Base-by-base conservation (phyloP, 108 stramenopile genomes). In the Stephanodiscus triporus region DNA sequence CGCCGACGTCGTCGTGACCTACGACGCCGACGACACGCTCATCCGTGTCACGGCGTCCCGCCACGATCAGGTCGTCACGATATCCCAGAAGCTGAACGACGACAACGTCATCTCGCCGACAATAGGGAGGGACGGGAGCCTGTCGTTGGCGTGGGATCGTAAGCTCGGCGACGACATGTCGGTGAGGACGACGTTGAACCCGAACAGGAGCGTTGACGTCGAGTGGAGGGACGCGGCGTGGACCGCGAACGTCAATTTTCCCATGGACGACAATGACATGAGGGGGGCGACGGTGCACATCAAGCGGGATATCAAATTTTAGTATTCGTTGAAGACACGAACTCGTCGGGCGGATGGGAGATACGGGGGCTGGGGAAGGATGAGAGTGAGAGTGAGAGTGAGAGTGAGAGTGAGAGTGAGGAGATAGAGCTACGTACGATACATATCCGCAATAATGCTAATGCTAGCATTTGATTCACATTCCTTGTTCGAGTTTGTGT, bases 221-320 rank as follows among this genome's bases (percentile, higher is more conserved):
- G 90, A 92, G 81, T 95, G 93, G 93, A 85, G 84, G 75, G 93
- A 95, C 68, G 73, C 68, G 54, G 89, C 77, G 24, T 95, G 93
- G 93, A 92, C 89, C 4, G 93, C 93, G 10, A 89, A 89, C 68
- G 84, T 95, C 20, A 86, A 86, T 65, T 85, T 90, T 74, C 91
- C 91, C 9, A 83, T 95, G 72, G 85, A 84, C 63, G 89, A 89
- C 68, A 80, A 73, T 37, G 76, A 84, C 50, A 67, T 95, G 68
- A 73, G 47, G 13, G 89, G 88, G 23, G 88, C 91, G 58, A 90
- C 90, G 54, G 88, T 95, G 57, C 80, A 84, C 67, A 87, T 92
- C 68, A 90, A 89, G 79, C 76, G 93, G 38, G 91, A 95, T 73
- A 87, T 95, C 59, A 83, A 76, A 24, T 95, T 95, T 65, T 95